Base-by-base conservation (phyloP, 2,329 filamentous ascomycete species). In the Immersiporthe knoxdaviesiana region DNA sequence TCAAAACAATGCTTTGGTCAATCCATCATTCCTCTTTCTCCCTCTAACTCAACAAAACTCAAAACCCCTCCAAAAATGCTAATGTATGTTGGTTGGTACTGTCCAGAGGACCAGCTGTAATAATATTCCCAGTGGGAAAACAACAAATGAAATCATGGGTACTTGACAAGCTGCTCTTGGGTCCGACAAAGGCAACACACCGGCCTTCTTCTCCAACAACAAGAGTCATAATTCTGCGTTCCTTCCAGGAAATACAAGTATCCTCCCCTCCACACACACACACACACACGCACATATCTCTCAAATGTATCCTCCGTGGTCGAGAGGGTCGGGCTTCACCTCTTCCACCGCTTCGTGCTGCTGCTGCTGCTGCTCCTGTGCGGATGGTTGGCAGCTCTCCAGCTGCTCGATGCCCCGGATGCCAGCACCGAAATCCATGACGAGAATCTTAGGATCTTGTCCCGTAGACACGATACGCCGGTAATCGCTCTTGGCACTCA, bases 401-500 rank as follows among this genome's bases (percentile, higher is more conserved):
- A 91, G 80, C 76, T 83, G 82, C 71, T 87, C 84, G 56, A 91
- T 86, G 37, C 88, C 85, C 37, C 83, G 77, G 6, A 91, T 82
- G 58, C 83, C 84, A 24, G 84, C 84, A 39, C 89, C 96, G 82
- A 98, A 99, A 81, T 99, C 96, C 85, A 98, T 91, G 70, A 99
- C 91, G 69, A 98, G 82, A 65, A 97, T 94, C 77, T 97, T 91
- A 44, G 94, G 92, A 76, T 97, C 94, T 80, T 99, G 96, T 63
- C 94, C 96, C 0, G 95, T 97, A 75, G 93, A 96, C 72, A 99
- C 92, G 72, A 99, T 96, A 71, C 96, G 89, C 70, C 95, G 87
- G 79, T 98, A 98, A 78, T 99, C 95, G 72, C 92, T 94, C 85
- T 97, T 97, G 65, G 96, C 96, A 72, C 93, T 94, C 70, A 99